Evolutionary conservation across 345 rosid genomes (phyloP).

Genomic region (Isatis tinctoria): DNA sequence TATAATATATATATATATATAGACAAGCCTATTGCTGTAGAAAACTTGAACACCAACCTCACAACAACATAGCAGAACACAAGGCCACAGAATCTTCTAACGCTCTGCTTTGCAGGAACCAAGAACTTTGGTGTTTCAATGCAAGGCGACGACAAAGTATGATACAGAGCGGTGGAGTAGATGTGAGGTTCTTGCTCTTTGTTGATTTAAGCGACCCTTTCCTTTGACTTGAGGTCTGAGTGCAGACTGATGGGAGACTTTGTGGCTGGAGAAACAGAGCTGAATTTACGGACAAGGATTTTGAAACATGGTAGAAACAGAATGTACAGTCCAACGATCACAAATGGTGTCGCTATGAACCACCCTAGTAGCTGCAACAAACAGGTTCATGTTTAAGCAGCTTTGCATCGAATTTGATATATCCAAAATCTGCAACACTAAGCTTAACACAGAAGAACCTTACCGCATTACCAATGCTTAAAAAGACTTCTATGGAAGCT

Average conservation of each 20-base stretch:
- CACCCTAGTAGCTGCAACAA: conserved; percentile 29
- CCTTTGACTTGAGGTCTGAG: conserved; percentile 22
- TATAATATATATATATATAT: no score
- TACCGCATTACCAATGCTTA: conserved; percentile 83
- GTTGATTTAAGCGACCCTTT: conserved; percentile 2
- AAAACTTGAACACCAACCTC: background rate
- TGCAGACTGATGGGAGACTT: background rate
- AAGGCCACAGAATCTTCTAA: background rate
- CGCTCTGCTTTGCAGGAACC: background rate
- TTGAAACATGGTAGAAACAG: conserved; percentile 33
- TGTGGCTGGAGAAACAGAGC: background rate
- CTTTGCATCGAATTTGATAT: background rate
- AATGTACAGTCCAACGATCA: conserved; percentile 25
- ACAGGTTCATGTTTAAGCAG: background rate
- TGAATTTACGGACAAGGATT: conserved; percentile 27
- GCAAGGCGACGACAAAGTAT: background rate
- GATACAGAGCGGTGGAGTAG: background rate
- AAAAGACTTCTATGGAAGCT: conserved; percentile 68
- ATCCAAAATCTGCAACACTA: background rate
- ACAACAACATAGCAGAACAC: background rate
- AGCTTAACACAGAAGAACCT: conserved; percentile 25
- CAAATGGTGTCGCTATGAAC: conserved; percentile 30
- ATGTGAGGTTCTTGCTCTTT: background rate
- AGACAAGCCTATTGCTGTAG: background rate
- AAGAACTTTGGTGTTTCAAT: background rate